Evolutionary conservation across 1,139 yeast genomes (phyloP), one percentile per base, ranked within the genome.

Genomic region (Suhomyces ambrosiae): DNA sequence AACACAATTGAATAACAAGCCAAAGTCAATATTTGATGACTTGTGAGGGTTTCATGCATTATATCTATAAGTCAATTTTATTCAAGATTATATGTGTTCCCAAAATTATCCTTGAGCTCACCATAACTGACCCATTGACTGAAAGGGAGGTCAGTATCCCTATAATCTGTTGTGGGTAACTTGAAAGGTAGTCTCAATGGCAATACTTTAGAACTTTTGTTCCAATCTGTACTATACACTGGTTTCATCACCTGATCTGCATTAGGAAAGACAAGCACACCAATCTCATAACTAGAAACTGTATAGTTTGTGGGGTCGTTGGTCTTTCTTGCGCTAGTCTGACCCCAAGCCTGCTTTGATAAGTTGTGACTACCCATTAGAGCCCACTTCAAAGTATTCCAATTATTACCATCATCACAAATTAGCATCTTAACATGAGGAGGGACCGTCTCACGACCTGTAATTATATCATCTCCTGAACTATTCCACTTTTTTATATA

Each of bases 341-440:
- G 14, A 0, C 90, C 90, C 89, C 89, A 82, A 0, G 89, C 89
- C 44, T 78, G 82, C 38, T 74, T 72, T 18, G 86, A 79, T 23
- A 82, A 52, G 52, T 83, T 83, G 28, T 82, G 82, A 41, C 86
- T 80, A 2, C 86, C 81, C 56, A 80, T 65, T n/a, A 80, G 49
- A 11, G 79, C 73, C 88, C 89, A 83, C 38, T 74, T 71, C 3
- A 81, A 49, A 1, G 76, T 58, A 17, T 60, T 47, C 62, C 79
- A 80, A 33, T 70, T 51, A 47, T 77, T 79, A 49, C 68, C 57
- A 70, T 76, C 56, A 60, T 73, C 68, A 46, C 73, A 63, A 38
- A 65, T 49, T 35, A 67, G 65, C 31, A 68, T 43, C 44, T 71
- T 71, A 5, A 61, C 66, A 44, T 71, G 76, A 1, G 76, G 74